Conservation (phyloP, 1,284 basidiomycete genomes). For the Tylopilus orsonianus region DNA sequence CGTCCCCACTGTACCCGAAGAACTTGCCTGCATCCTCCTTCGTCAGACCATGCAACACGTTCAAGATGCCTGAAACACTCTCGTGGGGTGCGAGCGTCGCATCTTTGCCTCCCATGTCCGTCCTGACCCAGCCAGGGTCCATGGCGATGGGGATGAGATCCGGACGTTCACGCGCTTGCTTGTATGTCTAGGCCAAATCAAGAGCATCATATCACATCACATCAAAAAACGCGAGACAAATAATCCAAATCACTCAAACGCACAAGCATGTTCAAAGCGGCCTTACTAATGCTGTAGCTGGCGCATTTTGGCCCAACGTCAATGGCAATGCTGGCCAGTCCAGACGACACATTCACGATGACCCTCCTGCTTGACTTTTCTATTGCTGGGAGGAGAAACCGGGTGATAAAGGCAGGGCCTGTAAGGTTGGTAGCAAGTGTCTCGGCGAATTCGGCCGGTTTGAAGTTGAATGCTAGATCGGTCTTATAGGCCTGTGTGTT, state of each 20-base stretch:
- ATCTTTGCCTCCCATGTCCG: conserved; percentile 15
- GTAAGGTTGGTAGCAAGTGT: conserved; percentile 30
- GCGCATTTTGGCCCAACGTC: conserved; percentile 14
- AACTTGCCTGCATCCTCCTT: conserved; percentile 13
- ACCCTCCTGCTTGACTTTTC: conserved; percentile 25
- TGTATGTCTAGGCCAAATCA: conserved; percentile 11
- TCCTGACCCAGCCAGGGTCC: conserved; percentile 21
- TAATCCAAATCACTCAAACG: background rate
- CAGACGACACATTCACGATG: conserved; percentile 27
- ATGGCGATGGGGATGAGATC: conserved; percentile 16
- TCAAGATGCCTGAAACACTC: conserved; percentile 16
- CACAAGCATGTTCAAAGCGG: conserved; percentile 20
- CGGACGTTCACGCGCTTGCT: conserved; percentile 18
- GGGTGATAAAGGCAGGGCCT: conserved; percentile 29
- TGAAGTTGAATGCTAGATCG: no score
- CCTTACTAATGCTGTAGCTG: conserved; percentile 20
- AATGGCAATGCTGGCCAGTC: conserved; percentile 25
- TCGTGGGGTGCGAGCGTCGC: conserved; percentile 13
- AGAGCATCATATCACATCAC: background rate
- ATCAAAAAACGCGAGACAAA: background rate
- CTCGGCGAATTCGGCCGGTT: no score
- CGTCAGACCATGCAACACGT: conserved; percentile 4
- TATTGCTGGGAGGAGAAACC: conserved; percentile 26
- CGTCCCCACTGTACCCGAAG: conserved; percentile 8
- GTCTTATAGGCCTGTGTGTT: no score